Conservation (phyloP, 2,329 filamentous ascomycete genomes). For the Ophiobolus disseminans region DNA sequence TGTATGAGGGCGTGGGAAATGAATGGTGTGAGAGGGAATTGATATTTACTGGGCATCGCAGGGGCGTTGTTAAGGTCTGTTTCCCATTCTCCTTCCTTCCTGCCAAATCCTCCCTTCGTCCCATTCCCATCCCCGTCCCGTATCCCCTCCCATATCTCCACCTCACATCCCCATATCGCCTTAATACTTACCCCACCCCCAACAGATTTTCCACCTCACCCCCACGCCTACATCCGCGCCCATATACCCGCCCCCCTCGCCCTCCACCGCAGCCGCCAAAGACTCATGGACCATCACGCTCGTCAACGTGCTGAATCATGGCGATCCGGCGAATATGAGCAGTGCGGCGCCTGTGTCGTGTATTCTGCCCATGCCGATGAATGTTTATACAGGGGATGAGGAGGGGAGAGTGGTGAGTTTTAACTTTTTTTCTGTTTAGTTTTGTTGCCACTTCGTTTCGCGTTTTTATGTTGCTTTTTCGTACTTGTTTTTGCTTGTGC, state of each 20-base stretch:
- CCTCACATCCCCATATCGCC: neutral
- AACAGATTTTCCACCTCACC: conserved; percentile 63
- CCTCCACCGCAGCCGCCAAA: conserved; percentile 36
- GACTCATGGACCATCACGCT: conserved; percentile 74
- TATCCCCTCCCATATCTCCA: too few relatives aligned
- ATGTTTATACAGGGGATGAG: conserved; percentile 93
- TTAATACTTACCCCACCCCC: conserved; percentile 1
- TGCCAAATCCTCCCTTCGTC: conserved; percentile 1
- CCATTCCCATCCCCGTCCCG: neutral
- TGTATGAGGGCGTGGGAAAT: conserved; percentile 88
- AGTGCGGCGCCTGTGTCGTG: conserved; percentile 75
- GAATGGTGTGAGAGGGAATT: conserved; percentile 91
- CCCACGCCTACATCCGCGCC: conserved; percentile 58
- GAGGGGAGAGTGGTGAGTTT: conserved; percentile 73
- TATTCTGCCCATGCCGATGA: conserved; percentile 80
- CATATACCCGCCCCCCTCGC: neutral
- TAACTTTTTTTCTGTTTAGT: conserved; percentile 6
- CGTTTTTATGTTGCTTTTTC: neutral
- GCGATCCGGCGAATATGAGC: conserved; percentile 64
- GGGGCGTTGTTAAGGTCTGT: conserved; percentile 77
- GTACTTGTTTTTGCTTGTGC: neutral
- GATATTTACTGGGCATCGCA: conserved; percentile 85
- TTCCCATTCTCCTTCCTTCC: too few relatives aligned
- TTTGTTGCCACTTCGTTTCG: neutral
- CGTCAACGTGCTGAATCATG: conserved; percentile 81